These are phyloP conservation scores for Phytophthora nicotianae DNA, from an alignment of 352 stramenopile species.

Conservation along the genomic window DNA sequence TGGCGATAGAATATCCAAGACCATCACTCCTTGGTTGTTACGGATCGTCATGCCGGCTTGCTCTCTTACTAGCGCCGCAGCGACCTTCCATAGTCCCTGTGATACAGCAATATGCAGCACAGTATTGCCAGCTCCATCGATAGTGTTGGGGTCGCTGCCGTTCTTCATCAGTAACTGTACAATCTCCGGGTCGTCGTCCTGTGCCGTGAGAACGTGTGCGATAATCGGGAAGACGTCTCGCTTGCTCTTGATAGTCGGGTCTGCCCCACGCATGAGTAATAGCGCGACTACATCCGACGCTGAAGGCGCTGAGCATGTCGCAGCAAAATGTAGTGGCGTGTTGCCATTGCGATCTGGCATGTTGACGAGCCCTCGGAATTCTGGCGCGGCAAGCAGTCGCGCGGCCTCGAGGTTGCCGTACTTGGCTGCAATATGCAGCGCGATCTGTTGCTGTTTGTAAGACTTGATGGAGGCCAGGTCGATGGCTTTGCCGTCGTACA, in stretches of 20 bases:
- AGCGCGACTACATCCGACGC: conserved; percentile 64
- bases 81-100: conserved; percentile 77
- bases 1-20: conserved; percentile 76
- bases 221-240: conserved; percentile 79
- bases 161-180: conserved; percentile 77
- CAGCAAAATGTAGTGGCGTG: conserved; percentile 82
- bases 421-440: conserved; percentile 83
- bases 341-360: conserved; percentile 78
- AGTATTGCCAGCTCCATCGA: conserved; percentile 73
- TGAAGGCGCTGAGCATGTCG: conserved; percentile 56
- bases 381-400: conserved; percentile 52
- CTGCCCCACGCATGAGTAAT: conserved; percentile 57
- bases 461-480: conserved; percentile 71
- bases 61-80: conserved; percentile 65
- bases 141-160: conserved; percentile 77
- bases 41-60: conserved; percentile 73
- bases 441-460: conserved; percentile 77
- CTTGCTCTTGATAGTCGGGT: conserved; percentile 75
- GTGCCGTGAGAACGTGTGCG: conserved; percentile 73
- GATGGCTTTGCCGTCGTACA: conserved; percentile 78
- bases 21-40: conserved; percentile 74
- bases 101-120: conserved; percentile 82
- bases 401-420: conserved; percentile 72
- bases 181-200: conserved; percentile 73
- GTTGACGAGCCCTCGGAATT: conserved; percentile 69